Evolutionary conservation across 495 filamentous ascomycete species (phyloP).

Genomic region (Penicillium crystallinum): DNA sequence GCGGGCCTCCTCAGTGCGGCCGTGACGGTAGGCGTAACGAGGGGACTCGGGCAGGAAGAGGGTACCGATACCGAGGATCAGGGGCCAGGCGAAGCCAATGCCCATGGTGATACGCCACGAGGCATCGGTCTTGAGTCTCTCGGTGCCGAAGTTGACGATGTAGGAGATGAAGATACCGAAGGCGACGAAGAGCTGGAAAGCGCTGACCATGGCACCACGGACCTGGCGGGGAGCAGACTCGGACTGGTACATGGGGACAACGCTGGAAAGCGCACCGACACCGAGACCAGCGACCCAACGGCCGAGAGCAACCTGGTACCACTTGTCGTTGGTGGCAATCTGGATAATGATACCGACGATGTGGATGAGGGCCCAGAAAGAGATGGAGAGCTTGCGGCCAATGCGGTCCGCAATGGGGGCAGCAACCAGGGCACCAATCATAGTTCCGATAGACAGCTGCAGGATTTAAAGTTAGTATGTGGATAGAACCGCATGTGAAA

Average conservation of each 20-base stretch:
- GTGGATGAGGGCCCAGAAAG: slow-evolving; percentile 56
- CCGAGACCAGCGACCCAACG: slow-evolving; percentile 61
- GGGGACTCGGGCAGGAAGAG: slow-evolving; percentile 70
- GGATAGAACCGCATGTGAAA: not conserved
- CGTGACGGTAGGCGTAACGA: slow-evolving; percentile 61
- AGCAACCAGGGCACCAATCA: slow-evolving; percentile 62
- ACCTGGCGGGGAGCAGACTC: slow-evolving; percentile 63
- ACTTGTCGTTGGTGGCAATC: slow-evolving; percentile 50
- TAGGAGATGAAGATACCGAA: slow-evolving; percentile 79
- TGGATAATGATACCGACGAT: slow-evolving; percentile 67
- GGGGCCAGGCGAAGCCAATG: slow-evolving; percentile 69
- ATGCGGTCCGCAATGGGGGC: slow-evolving; percentile 52
- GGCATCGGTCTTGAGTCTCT: slow-evolving; percentile 45
- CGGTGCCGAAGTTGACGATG: slow-evolving; percentile 76
- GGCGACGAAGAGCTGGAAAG: slow-evolving; percentile 85
- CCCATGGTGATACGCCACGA: slow-evolving; percentile 82
- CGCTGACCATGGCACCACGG: slow-evolving; percentile 62
- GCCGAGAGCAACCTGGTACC: slow-evolving; percentile 51
- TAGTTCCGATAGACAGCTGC: slow-evolving; percentile 58
- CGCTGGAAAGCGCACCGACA: slow-evolving; percentile 64
- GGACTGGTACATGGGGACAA: slow-evolving; percentile 69
- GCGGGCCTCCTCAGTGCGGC: slow-evolving; percentile 61
- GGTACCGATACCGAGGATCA: slow-evolving; percentile 65
- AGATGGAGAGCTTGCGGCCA: slow-evolving; percentile 49
- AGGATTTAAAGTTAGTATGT: not conserved